These are phyloP conservation scores for Trichosporon asahii DNA, from an alignment of 1,284 basidiomycete species.

Conservation along the genomic window DNA sequence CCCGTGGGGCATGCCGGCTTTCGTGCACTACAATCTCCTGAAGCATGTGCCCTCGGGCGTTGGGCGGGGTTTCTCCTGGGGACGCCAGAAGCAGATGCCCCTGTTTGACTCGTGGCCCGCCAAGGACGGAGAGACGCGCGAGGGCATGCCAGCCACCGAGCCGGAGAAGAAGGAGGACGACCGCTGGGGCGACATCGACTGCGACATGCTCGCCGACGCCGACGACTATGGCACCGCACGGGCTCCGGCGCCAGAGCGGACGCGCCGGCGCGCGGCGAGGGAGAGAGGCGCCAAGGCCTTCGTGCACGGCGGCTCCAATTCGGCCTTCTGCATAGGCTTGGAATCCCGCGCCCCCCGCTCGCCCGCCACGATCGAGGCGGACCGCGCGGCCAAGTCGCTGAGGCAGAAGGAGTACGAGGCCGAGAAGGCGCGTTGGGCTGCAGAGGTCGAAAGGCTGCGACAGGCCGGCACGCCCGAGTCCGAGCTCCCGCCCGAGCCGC, in stretches of 20 bases:
- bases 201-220: conserved; percentile 54
- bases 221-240: conserved; percentile 49
- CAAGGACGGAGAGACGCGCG: conserved; percentile 35
- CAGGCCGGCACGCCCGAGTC: conserved; percentile 16
- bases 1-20: conserved; percentile 51
- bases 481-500: conserved; percentile 11
- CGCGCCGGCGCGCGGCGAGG: conserved; percentile 45
- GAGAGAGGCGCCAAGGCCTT: conserved; percentile 48
- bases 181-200: conserved; percentile 50
- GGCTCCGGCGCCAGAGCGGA: conserved; percentile 39
- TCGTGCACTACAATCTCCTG: conserved; percentile 55
- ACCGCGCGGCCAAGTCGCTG: neutral
- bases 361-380: conserved; percentile 29
- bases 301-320: conserved; percentile 48
- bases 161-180: conserved; percentile 29
- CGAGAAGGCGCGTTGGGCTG: conserved; percentile 16
- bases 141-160: conserved; percentile 28
- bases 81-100: conserved; percentile 49
- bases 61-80: conserved; percentile 50
- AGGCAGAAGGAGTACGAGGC: neutral
- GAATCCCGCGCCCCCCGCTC: conserved; percentile 44
- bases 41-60: conserved; percentile 54
- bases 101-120: conserved; percentile 43
- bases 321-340: conserved; percentile 38
- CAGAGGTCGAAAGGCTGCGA: neutral